Conservation (phyloP, 2,329 filamentous ascomycete genomes). For the Arthroderma sp. region DNA sequence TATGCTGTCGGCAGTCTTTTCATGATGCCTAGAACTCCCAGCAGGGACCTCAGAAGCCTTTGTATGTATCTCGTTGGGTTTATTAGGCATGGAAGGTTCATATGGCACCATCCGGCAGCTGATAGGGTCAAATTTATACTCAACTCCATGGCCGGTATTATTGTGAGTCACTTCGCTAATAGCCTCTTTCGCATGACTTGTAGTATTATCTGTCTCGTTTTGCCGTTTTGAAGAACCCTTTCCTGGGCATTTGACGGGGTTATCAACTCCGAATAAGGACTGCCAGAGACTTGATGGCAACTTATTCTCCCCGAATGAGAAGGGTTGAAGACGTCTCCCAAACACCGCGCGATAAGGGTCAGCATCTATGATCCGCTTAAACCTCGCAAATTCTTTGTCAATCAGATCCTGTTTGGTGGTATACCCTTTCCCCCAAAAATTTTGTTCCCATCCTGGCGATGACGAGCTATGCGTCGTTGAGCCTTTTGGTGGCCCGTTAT, state of each 20-base stretch:
- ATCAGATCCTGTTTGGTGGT: constrained; percentile 14
- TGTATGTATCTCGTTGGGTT: no score
- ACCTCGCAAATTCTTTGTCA: constrained; percentile 22
- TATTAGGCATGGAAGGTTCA: no score
- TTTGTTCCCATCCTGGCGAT: neutral
- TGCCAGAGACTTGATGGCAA: constrained; percentile 20
- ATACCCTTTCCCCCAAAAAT: constrained; percentile 4
- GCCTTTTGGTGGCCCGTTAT: no score
- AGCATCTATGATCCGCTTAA: constrained; percentile 23
- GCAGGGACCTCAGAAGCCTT: no score
- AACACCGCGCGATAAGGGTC: constrained; percentile 31
- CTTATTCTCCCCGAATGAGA: constrained; percentile 11
- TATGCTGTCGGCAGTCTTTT: no score
- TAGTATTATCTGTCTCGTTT: neutral
- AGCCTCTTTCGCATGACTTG: neutral
- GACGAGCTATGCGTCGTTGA: neutral
- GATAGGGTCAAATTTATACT: constrained; percentile 30
- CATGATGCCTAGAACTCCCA: no score
- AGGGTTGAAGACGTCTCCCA: constrained; percentile 21
- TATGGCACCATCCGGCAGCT: constrained; percentile 27
- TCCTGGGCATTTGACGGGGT: neutral
- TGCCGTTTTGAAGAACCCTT: neutral
- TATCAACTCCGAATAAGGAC: constrained; percentile 15
- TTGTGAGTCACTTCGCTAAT: neutral
- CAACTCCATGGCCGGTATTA: constrained; percentile 1